Conservation (phyloP, 2,329 filamentous ascomycete species). For the Colletotrichum lindemuthianum region DNA sequence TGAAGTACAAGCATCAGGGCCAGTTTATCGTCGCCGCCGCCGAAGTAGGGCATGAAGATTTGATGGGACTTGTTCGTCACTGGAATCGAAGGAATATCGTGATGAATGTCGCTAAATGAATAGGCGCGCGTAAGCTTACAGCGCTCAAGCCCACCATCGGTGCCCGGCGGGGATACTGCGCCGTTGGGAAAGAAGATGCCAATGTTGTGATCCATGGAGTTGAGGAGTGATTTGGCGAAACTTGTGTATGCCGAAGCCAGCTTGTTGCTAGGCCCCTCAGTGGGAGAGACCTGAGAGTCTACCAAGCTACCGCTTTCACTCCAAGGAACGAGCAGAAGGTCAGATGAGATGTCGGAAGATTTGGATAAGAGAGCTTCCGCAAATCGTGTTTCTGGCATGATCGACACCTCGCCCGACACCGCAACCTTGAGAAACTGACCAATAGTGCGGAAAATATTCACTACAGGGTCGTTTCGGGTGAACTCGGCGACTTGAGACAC, state of each 20-base stretch:
- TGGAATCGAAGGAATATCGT: conserved; percentile 62
- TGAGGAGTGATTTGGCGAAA: conserved; percentile 77
- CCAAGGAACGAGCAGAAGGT: conserved; percentile 82
- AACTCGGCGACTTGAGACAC: conserved; percentile 78
- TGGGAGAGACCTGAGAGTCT: conserved; percentile 38
- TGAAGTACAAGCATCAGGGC: conserved; percentile 86
- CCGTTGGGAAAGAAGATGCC: conserved; percentile 84
- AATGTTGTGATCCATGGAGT: conserved; percentile 71
- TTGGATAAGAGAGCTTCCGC: conserved; percentile 74
- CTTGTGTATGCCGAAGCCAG: conserved; percentile 67
- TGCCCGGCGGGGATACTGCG: conserved; percentile 56
- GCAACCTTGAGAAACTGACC: conserved; percentile 65
- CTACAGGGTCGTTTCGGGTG: conserved; percentile 74
- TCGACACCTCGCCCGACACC: conserved; percentile 76
- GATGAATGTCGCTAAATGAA: conserved; percentile 66
- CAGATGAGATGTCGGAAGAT: conserved; percentile 70
- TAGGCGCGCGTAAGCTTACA: conserved; percentile 59
- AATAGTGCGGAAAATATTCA: conserved; percentile 79
- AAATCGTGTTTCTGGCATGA: conserved; percentile 76
- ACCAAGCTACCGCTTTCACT: conserved; percentile 75
- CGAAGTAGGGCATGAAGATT: conserved; percentile 88
- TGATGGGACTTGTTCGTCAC: conserved; percentile 78
- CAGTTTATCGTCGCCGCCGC: conserved; percentile 81
- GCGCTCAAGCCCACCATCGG: conserved; percentile 44
- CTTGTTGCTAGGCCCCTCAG: conserved; percentile 43